Conservation (phyloP, 1,284 basidiomycete genomes). For the Tremellales sp. region DNA sequence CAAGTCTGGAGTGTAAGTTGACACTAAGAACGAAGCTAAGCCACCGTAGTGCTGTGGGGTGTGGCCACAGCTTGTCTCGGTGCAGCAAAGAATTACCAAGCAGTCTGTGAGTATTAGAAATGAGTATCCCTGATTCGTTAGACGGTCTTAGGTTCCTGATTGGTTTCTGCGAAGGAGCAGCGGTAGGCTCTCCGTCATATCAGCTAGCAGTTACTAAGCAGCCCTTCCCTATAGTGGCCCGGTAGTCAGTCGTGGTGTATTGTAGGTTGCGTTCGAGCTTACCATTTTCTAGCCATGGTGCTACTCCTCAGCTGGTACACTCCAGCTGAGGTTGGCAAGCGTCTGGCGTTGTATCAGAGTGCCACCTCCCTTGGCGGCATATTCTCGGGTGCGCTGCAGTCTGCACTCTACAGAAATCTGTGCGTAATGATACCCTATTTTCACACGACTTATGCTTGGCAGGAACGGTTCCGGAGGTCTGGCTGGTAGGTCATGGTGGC, state of each 20-base stretch:
- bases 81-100: conserved; percentile 6
- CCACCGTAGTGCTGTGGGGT: conserved; percentile 13
- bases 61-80: conserved; percentile 10
- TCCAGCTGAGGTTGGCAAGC: conserved; percentile 21
- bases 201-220: neutral
- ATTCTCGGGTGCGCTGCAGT: conserved; percentile 24
- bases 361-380: conserved; percentile 19
- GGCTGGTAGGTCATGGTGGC: neutral
- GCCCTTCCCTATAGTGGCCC: conserved; percentile 6
- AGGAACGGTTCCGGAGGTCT: neutral
- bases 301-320: conserved; percentile 19
- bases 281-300: conserved; percentile 6
- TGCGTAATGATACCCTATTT: conserved; percentile 3
- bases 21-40: neutral
- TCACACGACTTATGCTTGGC: neutral
- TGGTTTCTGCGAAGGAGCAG: conserved; percentile 19
- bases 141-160: conserved; percentile 15
- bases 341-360: conserved; percentile 22
- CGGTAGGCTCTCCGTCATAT: conserved; percentile 6
- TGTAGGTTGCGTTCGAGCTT: neutral
- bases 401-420: conserved; percentile 20
- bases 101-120: conserved; percentile 10
- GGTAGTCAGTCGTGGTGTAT: conserved; percentile 1
- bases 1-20: conserved; percentile 7
- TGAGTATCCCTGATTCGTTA: neutral